phyloP scores from a whole-genome alignment of 1,284 basidiomycete genomes.

The Ustilago nuda region DNA sequence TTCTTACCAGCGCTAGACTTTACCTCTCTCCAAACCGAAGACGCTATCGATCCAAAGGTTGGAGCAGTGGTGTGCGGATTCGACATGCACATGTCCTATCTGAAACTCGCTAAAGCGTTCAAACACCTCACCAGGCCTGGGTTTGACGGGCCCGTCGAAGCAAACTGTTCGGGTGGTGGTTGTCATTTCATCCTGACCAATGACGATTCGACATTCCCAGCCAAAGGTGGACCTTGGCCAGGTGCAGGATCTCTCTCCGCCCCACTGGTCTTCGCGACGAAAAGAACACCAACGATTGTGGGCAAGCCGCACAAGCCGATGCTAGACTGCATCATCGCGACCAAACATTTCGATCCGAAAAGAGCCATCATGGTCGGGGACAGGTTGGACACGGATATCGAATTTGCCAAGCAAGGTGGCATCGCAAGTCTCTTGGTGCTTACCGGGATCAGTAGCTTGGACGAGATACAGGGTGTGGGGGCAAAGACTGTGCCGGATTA shows the following conservation, averaged over 20 bases:
- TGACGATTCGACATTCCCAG: constrained; percentile 89
- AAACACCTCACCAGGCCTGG: constrained; percentile 77
- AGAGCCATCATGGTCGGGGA: constrained; percentile 95
- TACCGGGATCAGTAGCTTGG: constrained; percentile 75
- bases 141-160: constrained; percentile 47
- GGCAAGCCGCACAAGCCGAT: constrained; percentile 93
- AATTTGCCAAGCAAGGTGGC: constrained; percentile 87
- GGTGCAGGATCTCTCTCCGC: constrained; percentile 84
- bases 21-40: constrained; percentile 72
- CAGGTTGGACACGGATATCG: constrained; percentile 91
- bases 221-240: constrained; percentile 81
- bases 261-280: constrained; percentile 81
- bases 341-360: constrained; percentile 76
- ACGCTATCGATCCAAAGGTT: constrained; percentile 79
- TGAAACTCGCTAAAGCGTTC: constrained; percentile 91
- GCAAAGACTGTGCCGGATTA: constrained; percentile 65
- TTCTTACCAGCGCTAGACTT: constrained; percentile 80
- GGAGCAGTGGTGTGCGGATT: constrained; percentile 89
- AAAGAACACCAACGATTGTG: constrained; percentile 78
- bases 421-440: constrained; percentile 89
- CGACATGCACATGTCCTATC: constrained; percentile 75
- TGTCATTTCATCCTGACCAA: constrained; percentile 93
- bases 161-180: constrained; percentile 76
- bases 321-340: constrained; percentile 95
- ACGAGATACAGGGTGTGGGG: constrained; percentile 73